These are phyloP conservation scores for Peniophora sp. DNA, from an alignment of 1,284 basidiomycete species.

Conservation along the genomic window DNA sequence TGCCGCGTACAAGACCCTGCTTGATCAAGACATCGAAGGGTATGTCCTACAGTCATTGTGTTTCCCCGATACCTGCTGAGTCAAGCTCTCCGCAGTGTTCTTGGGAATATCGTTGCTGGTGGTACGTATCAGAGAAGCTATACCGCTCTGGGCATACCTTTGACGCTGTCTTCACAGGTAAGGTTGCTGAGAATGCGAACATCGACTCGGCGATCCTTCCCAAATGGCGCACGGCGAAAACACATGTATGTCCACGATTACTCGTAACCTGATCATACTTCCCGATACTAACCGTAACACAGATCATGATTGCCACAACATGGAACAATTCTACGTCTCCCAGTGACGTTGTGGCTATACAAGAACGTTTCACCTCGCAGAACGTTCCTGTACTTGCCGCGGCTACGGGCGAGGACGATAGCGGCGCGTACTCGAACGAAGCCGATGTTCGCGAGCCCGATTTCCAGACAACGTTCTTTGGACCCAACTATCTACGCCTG, in stretches of 20 bases:
- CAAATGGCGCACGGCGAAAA: conserved; percentile 24
- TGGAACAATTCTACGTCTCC: conserved; percentile 6
- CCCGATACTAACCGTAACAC: not conserved
- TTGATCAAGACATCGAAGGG: not conserved
- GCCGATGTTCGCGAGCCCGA: conserved; percentile 20
- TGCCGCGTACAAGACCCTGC: not conserved
- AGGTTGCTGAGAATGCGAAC: conserved; percentile 21
- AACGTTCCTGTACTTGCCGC: conserved; percentile 11
- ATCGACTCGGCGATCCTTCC: conserved; percentile 21
- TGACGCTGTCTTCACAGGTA: conserved; percentile 10
- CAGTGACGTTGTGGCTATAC: conserved; percentile 8
- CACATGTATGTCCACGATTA: conserved; percentile 18
- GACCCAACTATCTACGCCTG: conserved; percentile 20
- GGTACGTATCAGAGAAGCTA: conserved; percentile 5
- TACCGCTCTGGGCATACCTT: not conserved
- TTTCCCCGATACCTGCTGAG: not conserved
- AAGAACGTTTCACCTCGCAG: conserved; percentile 10
- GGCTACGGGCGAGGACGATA: conserved; percentile 14
- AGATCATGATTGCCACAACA: conserved; percentile 2
- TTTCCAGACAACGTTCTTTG: conserved; percentile 23
- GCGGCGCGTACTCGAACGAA: conserved; percentile 22
- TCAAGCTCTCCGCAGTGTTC: not conserved
- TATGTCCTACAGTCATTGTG: not conserved
- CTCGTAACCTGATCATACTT: conserved; percentile 1
- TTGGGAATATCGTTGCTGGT: conserved; percentile 7